These are phyloP conservation scores for Malus domestica DNA, from an alignment of 306 rosid species.

Conservation along the genomic window ASM211411v1 NC_041800.1:6139501-6140000, in stretches of 20 bases:
- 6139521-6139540: constrained; percentile 67
- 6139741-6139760: constrained; percentile 74
- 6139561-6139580: constrained; percentile 64
- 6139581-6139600: constrained; percentile 35
- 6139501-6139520: constrained; percentile 95
- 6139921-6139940: constrained; percentile 25
- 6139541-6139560: constrained; percentile 69
- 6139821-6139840: constrained; percentile 73
- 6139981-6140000: constrained; percentile 32
- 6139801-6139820: constrained; percentile 99
- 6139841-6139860: constrained; percentile 58
- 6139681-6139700: constrained; percentile 74
- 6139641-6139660: constrained; percentile 52
- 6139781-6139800: constrained; percentile 94
- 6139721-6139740: constrained; percentile 76
- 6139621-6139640: constrained; percentile 55
- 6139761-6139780: constrained; percentile 87
- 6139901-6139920: constrained; percentile 22
- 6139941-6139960: constrained; percentile 23
- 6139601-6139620: constrained; percentile 74
- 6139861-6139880: constrained; percentile 41
- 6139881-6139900: constrained; percentile 43
- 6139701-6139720: constrained; percentile 65
- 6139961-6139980: constrained; percentile 36
- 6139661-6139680: constrained; percentile 73